Base-by-base conservation (phyloP, 1,284 basidiomycete species). In the Tilletia caries region DNA sequence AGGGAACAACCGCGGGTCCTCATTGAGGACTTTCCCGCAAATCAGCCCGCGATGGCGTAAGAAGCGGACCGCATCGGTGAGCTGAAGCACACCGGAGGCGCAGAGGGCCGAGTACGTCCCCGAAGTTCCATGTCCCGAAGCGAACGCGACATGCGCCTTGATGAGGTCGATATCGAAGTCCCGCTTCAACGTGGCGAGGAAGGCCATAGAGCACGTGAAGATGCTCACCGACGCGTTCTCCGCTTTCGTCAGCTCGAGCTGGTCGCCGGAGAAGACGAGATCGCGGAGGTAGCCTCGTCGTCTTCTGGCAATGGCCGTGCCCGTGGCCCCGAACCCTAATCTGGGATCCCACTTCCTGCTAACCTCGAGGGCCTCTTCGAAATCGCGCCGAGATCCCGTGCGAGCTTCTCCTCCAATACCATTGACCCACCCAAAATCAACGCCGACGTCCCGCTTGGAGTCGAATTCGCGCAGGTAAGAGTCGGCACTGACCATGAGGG, bases 181-280 rank as follows among this genome's bases (percentile, higher is more conserved):
- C 43, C 77, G 74, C 18, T 76, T 73, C 34, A 83, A 65, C 43
- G 81, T 81, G 18, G 74, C 68, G n/a, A 83, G 64, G 54, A 83
- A 79, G 12, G 80, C 76, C 32, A 81, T 71, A 3, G 79, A 78
- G 66, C 73, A 79, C 0, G 78, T 75, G 32, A 83, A 70, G 46
- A 80, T 82, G 20, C 78, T 75, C 1, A 79, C 79, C 70, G 77
- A 75, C 4, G 80, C 80, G 37, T 82, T 83, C 50, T 83, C 79
- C 3, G 79, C 71, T 18, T 78, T 46, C 10, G 79, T 83, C 37
- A 83, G 67, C 67, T 79, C 77, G 41, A 82, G 73, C 64, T 83
- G 81, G 52, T 82, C 80, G 37, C 81, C 81, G 1, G 72, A 72
- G 32, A 82, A 82, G 20, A 65, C 64, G 8, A 65, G 23, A 29